Base-by-base conservation (phyloP, 257 asterid species). In the Nicotiana paniculata region DNA sequence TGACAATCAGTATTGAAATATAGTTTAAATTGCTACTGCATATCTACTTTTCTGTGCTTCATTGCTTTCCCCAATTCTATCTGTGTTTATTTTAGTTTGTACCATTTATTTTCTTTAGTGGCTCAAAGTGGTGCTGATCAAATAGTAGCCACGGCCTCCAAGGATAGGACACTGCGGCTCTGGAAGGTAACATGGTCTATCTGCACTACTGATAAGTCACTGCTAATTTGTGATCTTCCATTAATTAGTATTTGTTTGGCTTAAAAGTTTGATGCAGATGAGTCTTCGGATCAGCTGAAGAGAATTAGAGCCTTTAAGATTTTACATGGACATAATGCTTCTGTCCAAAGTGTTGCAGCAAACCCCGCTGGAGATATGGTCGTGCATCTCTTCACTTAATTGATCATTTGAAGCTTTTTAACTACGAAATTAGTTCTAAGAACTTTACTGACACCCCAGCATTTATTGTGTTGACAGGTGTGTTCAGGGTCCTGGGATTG, bases 401-500 rank as follows among this genome's bases (percentile, higher is more conserved):
- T 74, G 15, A 48, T 74, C 62, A 48, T 51, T 74, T 51, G 32
- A 74, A 51, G 46, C 26, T 48, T 74, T 74, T 74, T 74, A 5
- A 74, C 8, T 74, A 74, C 3, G 24, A 48, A 15, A 26, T 48
- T 51, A n/a, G 28, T 48, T 74, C 39, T 74, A 26, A 74, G 63
- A 51, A 74, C 79, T 74, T 48, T 48, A 26, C 79, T 15, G 26
- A 74, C 18, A 26, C 62, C 43, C 43, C 16, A 72, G 62, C 8
- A 26, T 46, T 80, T 63, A 82, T 63, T 86, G 17, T 78, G 16
- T 63, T 84, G 26, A 77, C 85, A 96, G 99, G 91, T 94, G 69
- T 94, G 97, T 85, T 93, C 99, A 18, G 99, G 99, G 83, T 94
- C 99, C 53, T 96, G 99, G 99, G 99, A 96, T 83, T 86, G 90